Conservation (phyloP, 805 yeast genomes). For the Lachancea thermotolerans region DNA sequence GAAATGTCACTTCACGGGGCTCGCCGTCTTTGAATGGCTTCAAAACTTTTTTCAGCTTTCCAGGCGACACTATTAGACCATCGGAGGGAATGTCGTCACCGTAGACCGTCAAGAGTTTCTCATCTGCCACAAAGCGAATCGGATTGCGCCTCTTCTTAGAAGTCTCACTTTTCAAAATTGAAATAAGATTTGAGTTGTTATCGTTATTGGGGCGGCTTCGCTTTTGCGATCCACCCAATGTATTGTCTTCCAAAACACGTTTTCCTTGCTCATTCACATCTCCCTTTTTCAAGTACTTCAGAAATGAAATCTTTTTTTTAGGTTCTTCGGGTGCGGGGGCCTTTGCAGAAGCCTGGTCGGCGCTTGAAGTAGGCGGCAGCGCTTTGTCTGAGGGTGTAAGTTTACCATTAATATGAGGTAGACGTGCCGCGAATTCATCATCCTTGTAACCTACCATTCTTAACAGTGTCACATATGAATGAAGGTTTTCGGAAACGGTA, state of each 20-base stretch:
- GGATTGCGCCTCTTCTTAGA: slow-evolving; percentile 9
- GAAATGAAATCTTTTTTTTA: slow-evolving; percentile 31
- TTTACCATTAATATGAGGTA: slow-evolving; percentile 5
- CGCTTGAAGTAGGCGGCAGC: background rate
- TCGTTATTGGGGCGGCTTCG: slow-evolving; percentile 5
- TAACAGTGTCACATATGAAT: slow-evolving; percentile 19
- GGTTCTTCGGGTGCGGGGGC: slow-evolving; percentile 15
- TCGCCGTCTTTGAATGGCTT: slow-evolving; percentile 32
- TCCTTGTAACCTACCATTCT: slow-evolving; percentile 18
- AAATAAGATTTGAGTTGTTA: slow-evolving; percentile 3
- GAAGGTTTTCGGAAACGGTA: slow-evolving; percentile 19
- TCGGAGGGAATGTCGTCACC: slow-evolving; percentile 30
- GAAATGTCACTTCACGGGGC: slow-evolving; percentile 25
- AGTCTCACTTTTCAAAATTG: slow-evolving; percentile 21
- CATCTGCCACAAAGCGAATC: slow-evolving; percentile 25
- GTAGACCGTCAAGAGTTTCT: slow-evolving; percentile 23
- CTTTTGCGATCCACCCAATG: slow-evolving; percentile 2
- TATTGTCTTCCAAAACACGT: slow-evolving; percentile 9
- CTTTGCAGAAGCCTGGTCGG: background rate
- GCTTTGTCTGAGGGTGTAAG: background rate
- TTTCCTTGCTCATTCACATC: slow-evolving; percentile 16
- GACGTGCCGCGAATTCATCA: slow-evolving; percentile 7
- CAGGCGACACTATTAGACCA: slow-evolving; percentile 27
- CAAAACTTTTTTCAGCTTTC: slow-evolving; percentile 25
- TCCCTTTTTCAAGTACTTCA: slow-evolving; percentile 29